Evolutionary conservation across 148 eudicot genomes (phyloP).

Genomic region (Suaeda aralocaspica): DNA sequence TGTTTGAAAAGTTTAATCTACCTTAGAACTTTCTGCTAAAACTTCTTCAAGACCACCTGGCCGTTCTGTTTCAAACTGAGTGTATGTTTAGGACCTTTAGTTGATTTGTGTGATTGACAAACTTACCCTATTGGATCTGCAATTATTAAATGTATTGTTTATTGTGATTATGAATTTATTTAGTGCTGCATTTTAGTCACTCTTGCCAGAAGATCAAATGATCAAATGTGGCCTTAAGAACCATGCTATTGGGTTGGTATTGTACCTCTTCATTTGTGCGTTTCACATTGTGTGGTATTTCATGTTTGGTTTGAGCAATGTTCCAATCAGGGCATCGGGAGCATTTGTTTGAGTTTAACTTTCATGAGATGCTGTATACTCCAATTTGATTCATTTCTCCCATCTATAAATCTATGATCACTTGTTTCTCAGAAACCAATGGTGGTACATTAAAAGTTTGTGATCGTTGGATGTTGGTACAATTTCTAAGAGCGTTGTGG

Average conservation of each 20-base stretch:
- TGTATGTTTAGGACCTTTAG: conserved; percentile 21
- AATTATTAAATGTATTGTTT: conserved; percentile 10
- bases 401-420: too few relatives aligned
- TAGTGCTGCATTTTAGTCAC: neutral
- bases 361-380: too few relatives aligned
- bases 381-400: too few relatives aligned
- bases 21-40: conserved; percentile 6
- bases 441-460: too few relatives aligned
- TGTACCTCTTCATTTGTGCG: neutral
- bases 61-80: conserved; percentile 18
- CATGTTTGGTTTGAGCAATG: neutral
- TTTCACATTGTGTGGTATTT: too few relatives aligned
- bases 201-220: neutral
- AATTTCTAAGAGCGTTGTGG: too few relatives aligned
- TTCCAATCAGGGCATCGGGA: neutral
- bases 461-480: too few relatives aligned
- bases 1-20: neutral
- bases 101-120: conserved; percentile 25
- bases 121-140: conserved; percentile 21
- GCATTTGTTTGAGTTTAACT: too few relatives aligned
- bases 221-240: neutral
- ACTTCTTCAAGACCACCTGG: conserved; percentile 13
- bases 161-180: conserved; percentile 21
- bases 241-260: too few relatives aligned
- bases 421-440: too few relatives aligned